Base-by-base conservation (phyloP, 306 rosid species). In the Sicyos edulis region DNA sequence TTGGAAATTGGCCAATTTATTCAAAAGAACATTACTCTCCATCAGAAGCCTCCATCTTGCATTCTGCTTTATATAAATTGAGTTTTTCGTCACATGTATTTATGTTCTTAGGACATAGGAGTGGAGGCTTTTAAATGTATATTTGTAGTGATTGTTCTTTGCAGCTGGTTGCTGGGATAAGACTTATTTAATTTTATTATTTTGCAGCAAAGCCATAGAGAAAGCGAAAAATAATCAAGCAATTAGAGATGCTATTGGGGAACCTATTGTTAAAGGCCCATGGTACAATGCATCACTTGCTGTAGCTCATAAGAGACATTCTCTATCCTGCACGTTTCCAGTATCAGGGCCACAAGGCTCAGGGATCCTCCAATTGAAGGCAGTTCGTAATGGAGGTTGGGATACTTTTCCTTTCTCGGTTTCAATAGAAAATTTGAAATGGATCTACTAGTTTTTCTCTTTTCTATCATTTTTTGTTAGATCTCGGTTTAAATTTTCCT, bases 251-350 rank as follows among this genome's bases (percentile, higher is more conserved):
- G 92, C 97, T 67, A 81, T 95, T 55, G 99, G 99, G 59, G 92
- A 91, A 77, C 99, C 99, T 54, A 78, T 95, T 70, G 80, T 71
- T 60, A 90, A 82, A 82, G 99, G 99, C 66, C 87, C 97, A 66
- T 93, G 99, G 99, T 93, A 91, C 82, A 89, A 86, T 81, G 96
- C 97, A 62, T 85, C 96, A 56, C 99, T 93, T 67, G 99, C 97
- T 21, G 96, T 95, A 63, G 86, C 97, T 83, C 92, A 88, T 55
- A 82, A 89, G 81, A 83, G 99, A 82, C 91, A 83, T 13, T 91
- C 99, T 55, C 86, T 89, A 47, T 88, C 99, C 14, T 95, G 97
- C 83, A 83, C 97, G 54, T 89, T 95, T 83, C 97, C 97, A 2
- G 86, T 95, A 59, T 77, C 85, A 45, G 99, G 99, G 34, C 97